Evolutionary conservation across 306 rosid genomes (phyloP), one percentile per base, ranked within the genome.

Genomic region (Pterocarpus santalinus): DNA sequence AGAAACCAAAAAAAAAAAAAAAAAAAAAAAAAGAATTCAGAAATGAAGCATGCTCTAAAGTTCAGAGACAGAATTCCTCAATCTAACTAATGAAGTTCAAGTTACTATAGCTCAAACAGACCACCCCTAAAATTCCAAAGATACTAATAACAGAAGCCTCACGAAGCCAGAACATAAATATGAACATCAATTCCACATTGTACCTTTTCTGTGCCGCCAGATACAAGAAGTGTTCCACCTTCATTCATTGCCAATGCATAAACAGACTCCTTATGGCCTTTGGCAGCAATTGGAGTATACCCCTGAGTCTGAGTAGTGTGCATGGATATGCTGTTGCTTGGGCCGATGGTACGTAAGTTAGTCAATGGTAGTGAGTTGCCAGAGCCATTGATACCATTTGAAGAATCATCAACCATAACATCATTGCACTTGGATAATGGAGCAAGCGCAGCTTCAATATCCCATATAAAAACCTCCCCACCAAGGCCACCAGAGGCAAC

Each of bases 401-500:
- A 90, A 80, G 89, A 78, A 79, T 92, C 97, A 30, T 96, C 99
- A 75, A 82, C 97, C 78, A 75, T 80, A 78, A 91, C 84, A 82
- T 96, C 97, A 61, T 86, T 86, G 76, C 90, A 47, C 93, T 92
- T 94, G 41, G 90, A 83, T 79, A 70, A 78, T 51, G 97, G 94
- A 75, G 90, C 78, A 16, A 90, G 86, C 1, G 99, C 96, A 78
- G 97, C 97, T 81, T 93, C 99, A 36, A 96, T 79, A 88, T 96
- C 99, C 99, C 99, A 96, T 84, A 96, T 73, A 81, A 96, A 96
- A 79, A 96, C 99, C 91, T 96, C 99, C 90, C 97, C 99, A 10
- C 99, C 99, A 87, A 96, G 98, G 85, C 99, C 99, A 61, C 98
- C 99, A 78, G 99, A 96, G 85, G 99, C 99, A 93, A 96, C 97